A percentile compares a stretch with the other conserved stretches of the same genome.
These are phyloP conservation scores for Clathrus columnatus DNA, from an alignment of 768 basidiomycete species.

Conservation along the genomic window DNA sequence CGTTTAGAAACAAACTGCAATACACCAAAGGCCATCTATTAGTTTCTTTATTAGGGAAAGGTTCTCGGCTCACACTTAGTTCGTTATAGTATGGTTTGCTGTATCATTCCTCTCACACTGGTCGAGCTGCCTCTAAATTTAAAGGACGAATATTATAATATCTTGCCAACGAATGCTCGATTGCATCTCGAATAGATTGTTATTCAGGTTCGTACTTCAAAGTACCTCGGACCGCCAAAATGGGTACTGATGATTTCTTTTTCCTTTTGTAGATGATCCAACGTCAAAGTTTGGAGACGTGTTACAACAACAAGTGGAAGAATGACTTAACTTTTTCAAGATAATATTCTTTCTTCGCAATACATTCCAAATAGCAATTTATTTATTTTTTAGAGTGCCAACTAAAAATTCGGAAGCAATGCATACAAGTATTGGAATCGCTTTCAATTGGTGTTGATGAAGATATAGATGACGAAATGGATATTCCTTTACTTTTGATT, in stretches of 20 bases:
- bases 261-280: conserved; percentile 44
- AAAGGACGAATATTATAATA: conserved; percentile 99
- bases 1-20: conserved; percentile 98
- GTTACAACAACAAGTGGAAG: conserved; percentile 88
- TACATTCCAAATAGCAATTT: not conserved
- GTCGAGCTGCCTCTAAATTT: conserved; percentile 86
- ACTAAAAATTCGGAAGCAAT: conserved; percentile 91
- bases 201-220: conserved; percentile 74
- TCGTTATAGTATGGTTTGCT: conserved; percentile 82
- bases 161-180: conserved; percentile 97
- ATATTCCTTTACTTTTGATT: conserved; percentile 48
- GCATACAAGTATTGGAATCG: conserved; percentile 72
- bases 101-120: conserved; percentile 95
- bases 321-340: conserved; percentile 91
- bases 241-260: not conserved
- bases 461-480: conserved; percentile 50
- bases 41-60: conserved; percentile 1
- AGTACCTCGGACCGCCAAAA: too few species aligned
- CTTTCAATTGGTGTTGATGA: conserved; percentile 66
- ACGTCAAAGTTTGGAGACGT: conserved; percentile 94
- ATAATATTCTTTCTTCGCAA: conserved; percentile 17
- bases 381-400: conserved; percentile 40
- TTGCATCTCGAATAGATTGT: conserved; percentile 94
- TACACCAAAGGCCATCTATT: conserved; percentile 71
- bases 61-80: not conserved